Evolutionary conservation across 371 early-diverging fungal genomes (phyloP), one percentile per base, ranked within the genome.

Genomic region (Haplosporangium sp.): DNA sequence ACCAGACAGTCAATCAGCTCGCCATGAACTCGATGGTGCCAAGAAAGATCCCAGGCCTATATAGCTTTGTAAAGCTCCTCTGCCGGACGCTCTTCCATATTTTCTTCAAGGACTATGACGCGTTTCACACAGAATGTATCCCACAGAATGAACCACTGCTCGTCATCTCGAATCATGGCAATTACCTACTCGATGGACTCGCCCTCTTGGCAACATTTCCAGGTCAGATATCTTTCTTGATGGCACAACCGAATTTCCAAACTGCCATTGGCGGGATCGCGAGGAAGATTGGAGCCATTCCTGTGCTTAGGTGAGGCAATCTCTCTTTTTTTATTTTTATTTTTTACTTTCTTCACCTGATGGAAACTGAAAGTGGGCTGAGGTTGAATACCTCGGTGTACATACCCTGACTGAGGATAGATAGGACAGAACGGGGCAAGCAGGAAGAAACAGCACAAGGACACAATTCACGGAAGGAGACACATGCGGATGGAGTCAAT

Each of bases 191-290:
- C 64, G 83, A 83, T 55, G 81, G 71, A 10, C 64, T 83, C 1
- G 77, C 83, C 16, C 68, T 83, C 6, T 60, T 83, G 6, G 68
- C 77, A 0, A 68, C 79, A 4, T 81, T 64, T 55, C 83, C 83
- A 4, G 77, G 83, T 1, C 70, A 76, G 47, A 76, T 81, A n/a
- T 83, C 81, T 18, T 83, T 83, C 37, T 43, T 83, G 38, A 83
- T 81, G 67, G 81, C 83, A 20, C 70, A 81, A 38, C 83, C 83
- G n/a, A 70, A 77, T 51, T 83, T 83, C 60, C 53, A 79, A 41
- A 79, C 80, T 1, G 73, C 80, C 45, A 79, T 79, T 42, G 83
- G 83, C 9, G 74, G 79, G n/a, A 71, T 83, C 43, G 81, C 81
- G n/a, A 63, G 53, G 29, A 61, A 70, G 47, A 65, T 83, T 63